Base-by-base conservation (phyloP, 805 yeast species). In the Spathaspora girioi region DNA sequence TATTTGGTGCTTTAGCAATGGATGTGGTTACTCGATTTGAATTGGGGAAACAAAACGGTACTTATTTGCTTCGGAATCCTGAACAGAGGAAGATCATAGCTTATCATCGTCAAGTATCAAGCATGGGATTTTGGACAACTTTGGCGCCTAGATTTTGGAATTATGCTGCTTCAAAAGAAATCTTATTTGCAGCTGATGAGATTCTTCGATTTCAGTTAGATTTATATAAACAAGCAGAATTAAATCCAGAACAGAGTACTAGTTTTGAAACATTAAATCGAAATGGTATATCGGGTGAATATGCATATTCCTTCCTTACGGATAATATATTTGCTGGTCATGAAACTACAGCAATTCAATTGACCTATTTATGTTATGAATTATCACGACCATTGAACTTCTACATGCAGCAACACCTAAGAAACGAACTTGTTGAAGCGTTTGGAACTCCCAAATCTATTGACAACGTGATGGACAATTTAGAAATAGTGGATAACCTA, bases 241-340 rank as follows among this genome's bases (percentile, higher is more conserved):
- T 51, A 7, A 66, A 69, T 47, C 70, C 71, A 5, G 50, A 50
- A 18, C 59, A 62, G 42, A 65, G 66, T 41, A 64, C 71, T 5
- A 70, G 76, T 2, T 59, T 74, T 38, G 71, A 70, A 51, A 58
- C 70, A 5, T 60, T 74, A 46, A 67, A 68, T 38, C 62, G 60
- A 46, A 60, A 59, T 47, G 76, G 76, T 1, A 54, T 66, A 29
- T 49, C 47, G 6, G 75, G 72, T 2, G 59, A 62, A 31, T 51
- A 62, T 45, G 77, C 78, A 1, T 73, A 72, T 56, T 65, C 76
- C 0, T 70, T 73, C 51, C 54, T 74, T 17, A 65, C 79, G 44
- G 92, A 86, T 59, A 89, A 86, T 61, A 75, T 85, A 38, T 84
- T 86, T 45, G 92, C 92, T 0, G 92, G 92, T 2, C 91, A 86